Evolutionary conservation across 2,329 filamentous ascomycete genomes (phyloP), one percentile per base, ranked within the genome.

Genomic region (Botrytis deweyae): DNA sequence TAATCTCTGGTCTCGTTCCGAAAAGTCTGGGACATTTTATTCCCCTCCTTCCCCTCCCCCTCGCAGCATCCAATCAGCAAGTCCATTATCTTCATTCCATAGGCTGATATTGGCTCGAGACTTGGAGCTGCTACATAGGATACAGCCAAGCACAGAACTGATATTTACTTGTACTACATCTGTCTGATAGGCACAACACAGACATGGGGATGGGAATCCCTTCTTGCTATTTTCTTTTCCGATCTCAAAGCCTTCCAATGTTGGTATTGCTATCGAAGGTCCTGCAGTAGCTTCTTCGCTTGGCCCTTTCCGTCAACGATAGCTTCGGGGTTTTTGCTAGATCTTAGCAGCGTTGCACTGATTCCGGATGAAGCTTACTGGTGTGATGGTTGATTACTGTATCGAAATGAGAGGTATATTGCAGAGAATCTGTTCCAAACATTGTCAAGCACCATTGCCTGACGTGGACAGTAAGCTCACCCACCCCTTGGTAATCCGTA

Each of bases 1-100:
- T 75, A 75, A 76, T 76, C 74, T 76, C 62, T 55, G 36, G 52
- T 46, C 55, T 61, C 52, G 49, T 68, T 61, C 59, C 63, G 63
- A 42, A 25, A 72, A 36, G 49, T 62, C 44, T 72, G 40, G 12
- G 14, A 49, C 20, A 3, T 10, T 33, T 20, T 42, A 18, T 14
- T 25, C 22, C 10, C 33, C 10, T 10, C 29, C 42, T 33, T 8
- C 29, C 52, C 22, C 25, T 36, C 10, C 18, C n/a, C 20, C 63
- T 61, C 29, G 22, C 59, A 25, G 36, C 10, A 29, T 33, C 12
- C 18, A 40, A 36, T 38, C 22, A 40, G 2, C n/a, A 58, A 44
- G 20, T 20, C 63, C 16, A 58, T 49, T n/a, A 42, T 46, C 58
- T 55, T 20, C 49, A 46, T 49, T n/a, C 10, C 29, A 61, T 58